phyloP scores from a whole-genome alignment of 768 basidiomycete genomes.

The Dentipellis sp. region DNA sequence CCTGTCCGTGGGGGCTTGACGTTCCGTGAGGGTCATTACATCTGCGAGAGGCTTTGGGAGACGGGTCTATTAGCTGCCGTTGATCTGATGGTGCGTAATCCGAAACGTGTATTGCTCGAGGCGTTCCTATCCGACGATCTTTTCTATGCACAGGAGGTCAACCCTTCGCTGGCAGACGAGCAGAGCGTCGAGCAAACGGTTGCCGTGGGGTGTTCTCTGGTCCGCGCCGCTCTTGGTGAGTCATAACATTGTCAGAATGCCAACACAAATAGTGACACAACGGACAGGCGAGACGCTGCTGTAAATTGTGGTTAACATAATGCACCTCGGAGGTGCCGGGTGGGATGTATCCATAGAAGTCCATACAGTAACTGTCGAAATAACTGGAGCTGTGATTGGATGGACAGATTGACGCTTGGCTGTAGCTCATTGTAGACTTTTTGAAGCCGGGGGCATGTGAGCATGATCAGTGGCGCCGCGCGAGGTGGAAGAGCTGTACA shows the following conservation, averaged over 20 bases:
- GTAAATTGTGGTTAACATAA: slow-evolving; percentile 4
- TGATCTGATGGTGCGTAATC: slow-evolving; percentile 76
- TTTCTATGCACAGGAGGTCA: slow-evolving; percentile 71
- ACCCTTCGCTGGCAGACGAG: slow-evolving; percentile 80
- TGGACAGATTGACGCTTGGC: too few relatives aligned
- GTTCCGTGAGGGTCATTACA: slow-evolving; percentile 98
- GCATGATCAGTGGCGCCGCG: background rate
- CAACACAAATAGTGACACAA: too few relatives aligned
- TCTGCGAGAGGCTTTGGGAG: slow-evolving; percentile 87
- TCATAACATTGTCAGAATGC: background rate
- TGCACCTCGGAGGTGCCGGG: background rate
- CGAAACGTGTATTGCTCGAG: background rate
- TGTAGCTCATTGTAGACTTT: too few relatives aligned
- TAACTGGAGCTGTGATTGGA: too few relatives aligned
- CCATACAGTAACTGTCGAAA: background rate
- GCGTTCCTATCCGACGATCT: slow-evolving; percentile 1
- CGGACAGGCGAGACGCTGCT: slow-evolving; percentile 18
- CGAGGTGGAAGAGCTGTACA: too few relatives aligned
- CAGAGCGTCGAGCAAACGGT: slow-evolving; percentile 80
- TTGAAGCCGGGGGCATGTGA: background rate
- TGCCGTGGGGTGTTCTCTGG: slow-evolving; percentile 79
- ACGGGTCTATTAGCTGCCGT: slow-evolving; percentile 88
- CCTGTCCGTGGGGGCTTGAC: slow-evolving; percentile 92
- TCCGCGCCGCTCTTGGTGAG: slow-evolving; percentile 75
- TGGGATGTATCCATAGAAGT: background rate